These are phyloP conservation scores for Quercus ilex DNA, from an alignment of 306 rosid species.

Conservation along the genomic window DNA sequence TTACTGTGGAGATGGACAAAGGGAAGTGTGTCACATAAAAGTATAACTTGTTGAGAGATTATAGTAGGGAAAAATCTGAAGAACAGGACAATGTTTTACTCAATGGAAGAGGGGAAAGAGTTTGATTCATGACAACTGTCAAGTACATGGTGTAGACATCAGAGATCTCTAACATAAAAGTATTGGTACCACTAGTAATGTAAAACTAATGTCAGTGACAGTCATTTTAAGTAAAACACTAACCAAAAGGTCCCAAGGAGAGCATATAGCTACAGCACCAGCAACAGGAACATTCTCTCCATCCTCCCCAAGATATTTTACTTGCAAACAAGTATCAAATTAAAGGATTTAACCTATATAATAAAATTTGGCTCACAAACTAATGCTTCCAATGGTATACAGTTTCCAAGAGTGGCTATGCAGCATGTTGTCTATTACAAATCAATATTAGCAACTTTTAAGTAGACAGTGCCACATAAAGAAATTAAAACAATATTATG, in stretches of 20 bases:
- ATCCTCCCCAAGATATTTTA: constrained; percentile 92
- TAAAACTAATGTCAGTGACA: constrained; percentile 3
- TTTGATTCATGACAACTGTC: background rate
- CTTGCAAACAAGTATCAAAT: constrained; percentile 44
- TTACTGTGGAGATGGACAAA: background rate
- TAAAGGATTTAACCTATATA: background rate
- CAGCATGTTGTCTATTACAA: background rate
- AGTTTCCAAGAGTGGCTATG: background rate
- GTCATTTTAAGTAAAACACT: constrained; percentile 33
- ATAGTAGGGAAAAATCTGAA: background rate
- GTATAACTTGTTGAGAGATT: background rate
- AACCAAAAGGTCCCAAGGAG: constrained; percentile 99
- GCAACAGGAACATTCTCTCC: constrained; percentile 77
- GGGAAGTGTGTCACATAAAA: background rate
- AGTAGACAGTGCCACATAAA: background rate
- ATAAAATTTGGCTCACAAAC: background rate
- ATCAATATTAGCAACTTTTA: background rate
- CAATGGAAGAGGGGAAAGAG: background rate
- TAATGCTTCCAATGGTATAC: background rate
- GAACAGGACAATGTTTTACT: background rate
- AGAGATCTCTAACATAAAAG: background rate
- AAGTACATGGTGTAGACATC: background rate
- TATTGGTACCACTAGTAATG: constrained; percentile 5
- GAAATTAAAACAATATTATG: background rate
- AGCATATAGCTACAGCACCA: constrained; percentile 89